Evolutionary conservation across 2,329 filamentous ascomycete species (phyloP).

Genomic region (Trichoderma sp.): DNA sequence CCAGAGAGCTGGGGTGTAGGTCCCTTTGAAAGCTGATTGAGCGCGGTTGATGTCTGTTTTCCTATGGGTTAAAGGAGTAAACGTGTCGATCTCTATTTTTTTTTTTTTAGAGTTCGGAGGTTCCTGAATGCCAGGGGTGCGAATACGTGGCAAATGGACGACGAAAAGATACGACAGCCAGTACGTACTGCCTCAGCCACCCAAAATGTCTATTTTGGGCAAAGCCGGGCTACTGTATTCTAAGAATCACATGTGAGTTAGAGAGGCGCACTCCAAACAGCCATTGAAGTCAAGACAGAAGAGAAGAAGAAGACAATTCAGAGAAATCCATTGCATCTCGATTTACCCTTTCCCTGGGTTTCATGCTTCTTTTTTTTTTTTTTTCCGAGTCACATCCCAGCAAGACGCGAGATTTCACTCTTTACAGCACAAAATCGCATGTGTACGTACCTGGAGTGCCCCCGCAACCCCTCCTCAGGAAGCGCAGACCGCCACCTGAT

Average conservation of each 20-base stretch:
- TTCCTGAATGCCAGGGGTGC: conserved; percentile 6
- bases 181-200: conserved; percentile 9
- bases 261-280: neutral
- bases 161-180: neutral
- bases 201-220: neutral
- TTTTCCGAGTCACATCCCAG: neutral
- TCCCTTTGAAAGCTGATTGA: neutral
- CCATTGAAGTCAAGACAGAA: neutral
- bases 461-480: neutral
- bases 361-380: neutral
- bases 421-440: neutral
- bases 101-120: conserved; percentile 5
- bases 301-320: neutral
- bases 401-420: neutral
- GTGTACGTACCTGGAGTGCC: neutral
- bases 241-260: conserved; percentile 5
- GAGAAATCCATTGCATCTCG: neutral
- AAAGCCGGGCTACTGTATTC: neutral
- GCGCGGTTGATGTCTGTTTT: neutral
- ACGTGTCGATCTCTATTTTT: neutral
- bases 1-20: neutral
- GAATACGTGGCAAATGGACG: neutral
- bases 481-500: conserved; percentile 2
- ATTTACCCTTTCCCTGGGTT: neutral
- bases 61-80: conserved; percentile 1